Percentiles rank a stretch among this genome's conserved stretches.
phyloP scores from a whole-genome alignment of 2,329 filamentous ascomycete species.

The Thermothelomyces thermophilus region DNA sequence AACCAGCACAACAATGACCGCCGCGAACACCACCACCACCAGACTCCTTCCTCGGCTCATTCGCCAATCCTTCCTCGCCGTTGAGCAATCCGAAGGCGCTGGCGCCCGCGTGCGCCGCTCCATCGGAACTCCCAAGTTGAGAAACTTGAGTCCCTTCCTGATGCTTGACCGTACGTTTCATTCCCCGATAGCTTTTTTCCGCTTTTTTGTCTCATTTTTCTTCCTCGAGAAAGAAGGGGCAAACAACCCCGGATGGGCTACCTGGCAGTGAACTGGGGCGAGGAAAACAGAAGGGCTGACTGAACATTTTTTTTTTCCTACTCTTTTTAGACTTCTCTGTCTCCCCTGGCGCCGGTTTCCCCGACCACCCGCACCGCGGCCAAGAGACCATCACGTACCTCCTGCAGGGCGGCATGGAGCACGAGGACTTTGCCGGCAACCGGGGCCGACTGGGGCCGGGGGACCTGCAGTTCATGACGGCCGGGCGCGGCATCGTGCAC shows the following conservation, averaged over 20 bases:
- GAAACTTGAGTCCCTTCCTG: conserved; percentile 85
- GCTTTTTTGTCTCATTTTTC: no score
- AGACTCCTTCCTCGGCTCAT: conserved; percentile 71
- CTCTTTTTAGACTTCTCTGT: conserved; percentile 58
- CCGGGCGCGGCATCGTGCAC: conserved; percentile 84
- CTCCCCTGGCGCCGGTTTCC: conserved; percentile 75
- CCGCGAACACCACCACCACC: conserved; percentile 32
- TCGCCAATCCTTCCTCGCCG: conserved; percentile 73
- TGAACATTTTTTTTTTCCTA: no score
- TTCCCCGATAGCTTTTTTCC: no score
- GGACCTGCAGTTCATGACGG: conserved; percentile 98
- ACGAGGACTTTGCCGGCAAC: conserved; percentile 87
- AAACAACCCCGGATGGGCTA: no score
- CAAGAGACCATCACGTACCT: conserved; percentile 89
- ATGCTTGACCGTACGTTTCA: conserved; percentile 66
- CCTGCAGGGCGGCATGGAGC: conserved; percentile 76
- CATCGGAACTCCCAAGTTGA: conserved; percentile 75
- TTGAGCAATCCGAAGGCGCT: conserved; percentile 81
- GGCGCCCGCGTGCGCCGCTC: conserved; percentile 82
- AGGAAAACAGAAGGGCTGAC: no score
- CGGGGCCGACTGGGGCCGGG: conserved; percentile 75
- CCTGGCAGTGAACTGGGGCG: no score
- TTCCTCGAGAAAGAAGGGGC: no score
- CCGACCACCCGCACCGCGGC: conserved; percentile 77
- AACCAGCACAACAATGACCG: conserved; percentile 22